These are phyloP conservation scores for Aspergillus sp. DNA, from an alignment of 2,329 filamentous ascomycete genomes.

Conservation along the genomic window DNA sequence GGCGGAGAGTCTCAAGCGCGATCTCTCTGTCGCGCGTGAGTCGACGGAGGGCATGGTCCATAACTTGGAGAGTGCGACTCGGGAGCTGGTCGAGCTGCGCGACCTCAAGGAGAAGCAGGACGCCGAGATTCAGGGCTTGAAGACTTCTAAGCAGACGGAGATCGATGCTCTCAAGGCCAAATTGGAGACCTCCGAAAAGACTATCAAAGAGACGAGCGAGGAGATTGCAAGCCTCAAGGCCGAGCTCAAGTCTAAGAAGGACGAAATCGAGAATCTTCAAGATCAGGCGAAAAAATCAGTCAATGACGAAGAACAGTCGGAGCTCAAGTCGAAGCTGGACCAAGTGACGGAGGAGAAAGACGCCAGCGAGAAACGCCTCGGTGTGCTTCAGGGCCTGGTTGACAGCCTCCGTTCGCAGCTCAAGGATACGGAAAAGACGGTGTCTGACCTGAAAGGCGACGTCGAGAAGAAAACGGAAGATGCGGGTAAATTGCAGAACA, in stretches of 20 bases:
- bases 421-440: conserved; percentile 52
- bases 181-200: conserved; percentile 30
- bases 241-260: conserved; percentile 41
- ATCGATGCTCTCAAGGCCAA: conserved; percentile 42
- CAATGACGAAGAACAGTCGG: conserved; percentile 19
- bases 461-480: conserved; percentile 39
- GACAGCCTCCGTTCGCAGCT: conserved; percentile 55
- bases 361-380: conserved; percentile 51
- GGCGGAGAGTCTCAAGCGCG: conserved; percentile 65
- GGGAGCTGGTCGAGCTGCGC: conserved; percentile 58
- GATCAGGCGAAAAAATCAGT: conserved; percentile 24
- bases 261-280: conserved; percentile 38
- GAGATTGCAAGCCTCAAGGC: conserved; percentile 35
- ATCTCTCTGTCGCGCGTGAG: conserved; percentile 70
- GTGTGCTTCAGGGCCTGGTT: conserved; percentile 56
- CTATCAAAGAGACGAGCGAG: conserved; percentile 27
- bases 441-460: conserved; percentile 46
- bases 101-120: conserved; percentile 53
- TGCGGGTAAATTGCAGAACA: conserved; percentile 31
- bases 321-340: conserved; percentile 32
- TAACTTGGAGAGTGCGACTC: conserved; percentile 66
- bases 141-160: conserved; percentile 41
- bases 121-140: conserved; percentile 45
- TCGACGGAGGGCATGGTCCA: conserved; percentile 64
- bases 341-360: conserved; percentile 36